phyloP scores from a whole-genome alignment of 2,329 filamentous ascomycete species.

The Amesomyces nigricolor region DNA sequence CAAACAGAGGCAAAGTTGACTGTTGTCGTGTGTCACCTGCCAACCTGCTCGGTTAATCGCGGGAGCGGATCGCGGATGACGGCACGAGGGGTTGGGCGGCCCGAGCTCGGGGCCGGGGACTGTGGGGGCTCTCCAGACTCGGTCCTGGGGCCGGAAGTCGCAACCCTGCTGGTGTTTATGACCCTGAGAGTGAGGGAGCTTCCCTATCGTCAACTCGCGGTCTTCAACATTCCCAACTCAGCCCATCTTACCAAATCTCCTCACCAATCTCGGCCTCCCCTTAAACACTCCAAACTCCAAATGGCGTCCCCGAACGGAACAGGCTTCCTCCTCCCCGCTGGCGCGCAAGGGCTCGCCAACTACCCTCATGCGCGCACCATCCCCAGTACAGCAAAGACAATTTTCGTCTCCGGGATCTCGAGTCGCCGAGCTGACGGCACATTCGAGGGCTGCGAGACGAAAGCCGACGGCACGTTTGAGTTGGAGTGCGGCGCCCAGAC shows the following conservation, averaged over 20 bases:
- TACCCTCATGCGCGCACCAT: conserved; percentile 33
- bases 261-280: not conserved
- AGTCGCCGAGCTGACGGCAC: conserved; percentile 32
- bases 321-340: conserved; percentile 29
- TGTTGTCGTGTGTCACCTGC: no score
- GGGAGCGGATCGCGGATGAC: conserved; percentile 20
- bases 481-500: conserved; percentile 32
- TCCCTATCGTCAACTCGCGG: no score
- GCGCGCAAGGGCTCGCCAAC: conserved; percentile 33
- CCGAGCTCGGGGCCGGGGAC: not conserved
- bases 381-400: conserved; percentile 23
- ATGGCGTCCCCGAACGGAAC: conserved; percentile 28
- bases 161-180: no score
- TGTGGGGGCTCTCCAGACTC: not conserved
- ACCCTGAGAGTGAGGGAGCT: no score
- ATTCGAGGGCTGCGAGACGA: conserved; percentile 29
- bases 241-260: no score
- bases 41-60: conserved; percentile 9
- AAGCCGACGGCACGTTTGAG: conserved; percentile 25
- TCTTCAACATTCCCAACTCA: no score
- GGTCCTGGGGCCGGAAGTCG: no score
- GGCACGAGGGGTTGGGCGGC: not conserved
- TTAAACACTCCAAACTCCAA: not conserved
- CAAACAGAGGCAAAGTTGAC: no score
- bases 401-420: conserved; percentile 33